Conservation (phyloP, 2,329 filamentous ascomycete species). For the Fusarium annulatum region DNA sequence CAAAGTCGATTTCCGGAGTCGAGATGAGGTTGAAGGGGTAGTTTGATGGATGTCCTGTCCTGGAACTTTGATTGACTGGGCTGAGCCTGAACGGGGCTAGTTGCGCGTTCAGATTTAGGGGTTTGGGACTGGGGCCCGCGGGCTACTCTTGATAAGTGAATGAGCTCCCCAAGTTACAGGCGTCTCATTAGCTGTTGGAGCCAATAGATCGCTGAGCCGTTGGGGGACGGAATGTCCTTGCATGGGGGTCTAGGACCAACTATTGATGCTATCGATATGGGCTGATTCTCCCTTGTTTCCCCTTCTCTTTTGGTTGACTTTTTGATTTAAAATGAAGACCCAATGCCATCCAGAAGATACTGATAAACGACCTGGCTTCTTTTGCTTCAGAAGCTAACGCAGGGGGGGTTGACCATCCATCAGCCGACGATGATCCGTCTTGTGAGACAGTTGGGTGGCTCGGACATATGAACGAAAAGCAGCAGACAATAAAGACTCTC, state of each 20-base stretch:
- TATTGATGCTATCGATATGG: constrained; percentile 1
- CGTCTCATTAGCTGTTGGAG: constrained; percentile 24
- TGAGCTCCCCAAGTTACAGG: constrained; percentile 1
- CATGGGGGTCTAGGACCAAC: constrained; percentile 2
- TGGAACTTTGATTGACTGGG: constrained; percentile 40
- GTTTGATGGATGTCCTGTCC: constrained; percentile 35
- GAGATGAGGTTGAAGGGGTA: constrained; percentile 44
- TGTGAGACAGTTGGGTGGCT: background rate
- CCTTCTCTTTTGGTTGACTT: background rate
- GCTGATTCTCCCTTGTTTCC: background rate
- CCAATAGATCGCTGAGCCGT: constrained; percentile 20
- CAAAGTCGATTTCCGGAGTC: constrained; percentile 30
- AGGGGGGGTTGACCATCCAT: constrained; percentile 17
- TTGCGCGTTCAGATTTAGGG: constrained; percentile 46
- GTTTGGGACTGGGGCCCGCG: constrained; percentile 36
- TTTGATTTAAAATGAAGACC: background rate
- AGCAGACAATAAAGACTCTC: background rate
- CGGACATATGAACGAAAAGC: background rate
- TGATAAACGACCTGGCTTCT: constrained; percentile 16
- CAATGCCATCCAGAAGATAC: background rate
- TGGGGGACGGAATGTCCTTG: constrained; percentile 13
- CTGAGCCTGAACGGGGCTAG: constrained; percentile 45
- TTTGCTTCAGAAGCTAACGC: constrained; percentile 16
- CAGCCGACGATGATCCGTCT: constrained; percentile 29
- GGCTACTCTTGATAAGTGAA: background rate